phyloP scores from a whole-genome alignment of 1,284 basidiomycete genomes.

The Limonomyces culmigenus region DNA sequence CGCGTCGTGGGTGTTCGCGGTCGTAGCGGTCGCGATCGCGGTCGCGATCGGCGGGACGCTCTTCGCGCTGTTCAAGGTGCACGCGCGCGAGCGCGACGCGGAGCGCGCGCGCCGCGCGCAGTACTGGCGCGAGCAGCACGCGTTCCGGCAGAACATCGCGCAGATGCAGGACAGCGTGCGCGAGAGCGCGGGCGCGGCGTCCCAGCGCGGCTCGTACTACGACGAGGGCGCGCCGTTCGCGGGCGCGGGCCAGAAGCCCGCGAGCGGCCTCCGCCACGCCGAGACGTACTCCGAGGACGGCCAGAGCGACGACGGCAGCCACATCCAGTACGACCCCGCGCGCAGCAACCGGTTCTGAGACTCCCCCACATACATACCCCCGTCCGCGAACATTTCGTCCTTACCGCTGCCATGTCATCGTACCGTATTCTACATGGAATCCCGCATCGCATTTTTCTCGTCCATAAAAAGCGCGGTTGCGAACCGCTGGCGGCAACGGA shows the following conservation, averaged over 20 bases:
- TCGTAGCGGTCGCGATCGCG: slow-evolving; percentile 60
- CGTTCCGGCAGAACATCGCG: slow-evolving; percentile 61
- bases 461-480: background rate
- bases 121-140: slow-evolving; percentile 80
- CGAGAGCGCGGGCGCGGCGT: slow-evolving; percentile 29
- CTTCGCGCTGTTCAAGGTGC: slow-evolving; percentile 48
- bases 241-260: slow-evolving; percentile 22
- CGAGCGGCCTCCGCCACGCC: slow-evolving; percentile 34
- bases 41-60: slow-evolving; percentile 63
- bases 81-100: slow-evolving; percentile 49
- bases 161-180: slow-evolving; percentile 61
- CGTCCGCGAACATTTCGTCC: background rate
- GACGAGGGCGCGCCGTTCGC: slow-evolving; percentile 42
- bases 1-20: slow-evolving; percentile 48
- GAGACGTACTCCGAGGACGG: slow-evolving; percentile 12
- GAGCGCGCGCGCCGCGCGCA: slow-evolving; percentile 70
- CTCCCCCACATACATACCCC: background rate
- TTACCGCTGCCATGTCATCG: background rate
- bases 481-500: background rate
- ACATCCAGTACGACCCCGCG: slow-evolving; percentile 12
- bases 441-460: background rate
- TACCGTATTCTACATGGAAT: background rate
- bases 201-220: slow-evolving; percentile 23
- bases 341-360: background rate
- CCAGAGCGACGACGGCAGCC: slow-evolving; percentile 25